Evolutionary conservation across 164 flowering plant species (phyloP), one percentile per base, ranked within the genome.

Genomic region (Annona squamosa): DNA sequence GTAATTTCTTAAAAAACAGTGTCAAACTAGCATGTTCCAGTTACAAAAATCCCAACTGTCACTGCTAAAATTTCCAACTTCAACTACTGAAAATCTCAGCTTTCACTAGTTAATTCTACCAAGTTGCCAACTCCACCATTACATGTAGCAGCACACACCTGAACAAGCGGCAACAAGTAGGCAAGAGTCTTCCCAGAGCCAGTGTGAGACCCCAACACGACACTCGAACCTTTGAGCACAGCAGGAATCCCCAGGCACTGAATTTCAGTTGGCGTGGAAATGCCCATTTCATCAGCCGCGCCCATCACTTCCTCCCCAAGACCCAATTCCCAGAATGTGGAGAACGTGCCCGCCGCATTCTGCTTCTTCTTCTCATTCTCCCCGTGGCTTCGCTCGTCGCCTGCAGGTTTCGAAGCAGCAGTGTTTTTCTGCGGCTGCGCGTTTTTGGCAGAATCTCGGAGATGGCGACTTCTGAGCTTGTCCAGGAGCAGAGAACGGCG

Each of bases 121-220:
- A 26, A 26, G 37, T 26, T 26, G 37, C 37, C 37, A 26, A 26
- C 37, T 26, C 37, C 37, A 26, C 37, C 37, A 26, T 26, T 26
- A 26, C 37, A 26, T 26, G 59, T 52, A 18, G 72, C 26, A 41
- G 63, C 17, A 44, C 37, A 48, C 57, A 94, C 99, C 95, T 95
- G 97, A 86, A 88, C 97, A 83, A 95, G 85, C 70, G 98, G 99
- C 81, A 93, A 78, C 90, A 93, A 69, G 71, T 95, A 95, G 82
- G 98, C 98, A 63, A 93, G 82, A 59, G 98, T 95, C 83, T 95
- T 95, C 48, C 99, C 98, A 69, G 98, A 95, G 19, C 99, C 98
- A 78, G 98, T 93, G 75, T 95, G 98, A 63, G 98, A 95, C 44
- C 98, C 99, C 89, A 95, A 84, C 2, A 95, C 96, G 70, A 95